Evolutionary conservation across 192 early-diverging fungal species (phyloP).

Genomic region (Linderina pennispora): DNA sequence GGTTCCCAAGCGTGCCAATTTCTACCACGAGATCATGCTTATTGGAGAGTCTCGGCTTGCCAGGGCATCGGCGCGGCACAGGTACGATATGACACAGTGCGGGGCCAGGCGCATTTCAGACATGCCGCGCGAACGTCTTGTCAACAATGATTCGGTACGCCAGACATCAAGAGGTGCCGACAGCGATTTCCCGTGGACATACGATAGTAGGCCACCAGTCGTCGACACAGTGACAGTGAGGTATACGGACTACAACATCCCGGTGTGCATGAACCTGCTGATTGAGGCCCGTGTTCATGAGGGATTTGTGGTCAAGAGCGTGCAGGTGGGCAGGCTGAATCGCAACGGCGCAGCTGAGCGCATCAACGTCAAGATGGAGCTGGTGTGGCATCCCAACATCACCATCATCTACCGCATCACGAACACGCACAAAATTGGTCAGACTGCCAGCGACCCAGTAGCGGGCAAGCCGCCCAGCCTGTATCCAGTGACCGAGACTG

Average conservation of each 20-base stretch:
- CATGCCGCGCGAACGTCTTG: conserved; percentile 45
- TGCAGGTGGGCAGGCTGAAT: conserved; percentile 45
- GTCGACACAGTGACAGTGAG: conserved; percentile 55
- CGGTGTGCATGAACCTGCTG: conserved; percentile 53
- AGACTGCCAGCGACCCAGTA: too few species aligned
- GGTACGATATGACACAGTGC: conserved; percentile 24
- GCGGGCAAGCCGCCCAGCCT: too few species aligned
- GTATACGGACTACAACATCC: conserved; percentile 61
- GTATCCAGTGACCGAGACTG: too few species aligned
- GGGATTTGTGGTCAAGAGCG: conserved; percentile 59
- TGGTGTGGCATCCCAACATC: conserved; percentile 71
- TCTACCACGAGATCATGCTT: conserved; percentile 45
- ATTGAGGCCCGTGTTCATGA: conserved; percentile 63
- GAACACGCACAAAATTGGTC: conserved; percentile 20
- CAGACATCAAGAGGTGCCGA: conserved; percentile 17
- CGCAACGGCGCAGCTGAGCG: conserved; percentile 39
- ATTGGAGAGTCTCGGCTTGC: conserved; percentile 41
- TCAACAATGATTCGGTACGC: conserved; percentile 9
- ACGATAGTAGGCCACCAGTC: conserved; percentile 51
- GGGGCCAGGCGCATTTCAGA: conserved; percentile 41
- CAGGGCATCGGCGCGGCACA: conserved; percentile 22
- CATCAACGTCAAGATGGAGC: conserved; percentile 56
- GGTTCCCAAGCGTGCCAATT: conserved; percentile 24
- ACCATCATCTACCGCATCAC: conserved; percentile 68
- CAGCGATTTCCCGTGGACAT: conserved; percentile 63